These are phyloP conservation scores for Theobroma grandiflorum DNA, from an alignment of 441 rosid genomes.

Conservation along the genomic window DNA sequence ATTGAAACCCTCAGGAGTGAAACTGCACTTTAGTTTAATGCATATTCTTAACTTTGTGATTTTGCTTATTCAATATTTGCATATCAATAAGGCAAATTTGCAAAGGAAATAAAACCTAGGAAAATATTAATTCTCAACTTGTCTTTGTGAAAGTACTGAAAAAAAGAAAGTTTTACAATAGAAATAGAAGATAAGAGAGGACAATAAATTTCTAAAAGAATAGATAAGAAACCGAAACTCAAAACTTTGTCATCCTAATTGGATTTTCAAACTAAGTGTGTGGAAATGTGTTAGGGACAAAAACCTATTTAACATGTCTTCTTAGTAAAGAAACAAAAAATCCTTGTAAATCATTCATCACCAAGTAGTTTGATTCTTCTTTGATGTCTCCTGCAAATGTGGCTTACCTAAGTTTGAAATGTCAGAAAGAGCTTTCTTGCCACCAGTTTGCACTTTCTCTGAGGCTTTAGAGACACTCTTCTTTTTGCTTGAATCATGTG, in stretches of 20 bases:
- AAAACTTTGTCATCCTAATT: neutral
- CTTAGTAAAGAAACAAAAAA: no score
- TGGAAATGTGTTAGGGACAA: neutral
- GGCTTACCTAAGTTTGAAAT: constrained; percentile 62
- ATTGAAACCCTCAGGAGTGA: constrained; percentile 70
- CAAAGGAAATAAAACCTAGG: neutral
- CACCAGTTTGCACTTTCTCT: constrained; percentile 34
- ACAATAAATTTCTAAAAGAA: neutral
- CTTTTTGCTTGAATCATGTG: constrained; percentile 38
- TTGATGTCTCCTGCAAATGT: constrained; percentile 39
- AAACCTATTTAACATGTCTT: neutral
- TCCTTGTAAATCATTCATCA: no score
- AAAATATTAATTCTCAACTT: neutral
- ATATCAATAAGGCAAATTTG: neutral
- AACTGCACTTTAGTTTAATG: constrained; percentile 1
- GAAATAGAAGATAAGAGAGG: neutral
- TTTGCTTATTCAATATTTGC: neutral
- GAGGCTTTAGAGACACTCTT: constrained; percentile 36
- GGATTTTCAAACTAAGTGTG: neutral
- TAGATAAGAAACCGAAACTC: neutral
- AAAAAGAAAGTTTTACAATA: neutral
- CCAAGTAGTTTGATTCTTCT: constrained; percentile 41
- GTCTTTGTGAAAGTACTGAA: neutral
- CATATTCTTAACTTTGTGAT: constrained; percentile 1
- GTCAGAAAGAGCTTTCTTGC: constrained; percentile 62